A percentile compares a stretch with the other conserved stretches of the same genome.
Evolutionary conservation across 805 yeast genomes (phyloP).

Genomic region (Candida methanosorbosa): DNA sequence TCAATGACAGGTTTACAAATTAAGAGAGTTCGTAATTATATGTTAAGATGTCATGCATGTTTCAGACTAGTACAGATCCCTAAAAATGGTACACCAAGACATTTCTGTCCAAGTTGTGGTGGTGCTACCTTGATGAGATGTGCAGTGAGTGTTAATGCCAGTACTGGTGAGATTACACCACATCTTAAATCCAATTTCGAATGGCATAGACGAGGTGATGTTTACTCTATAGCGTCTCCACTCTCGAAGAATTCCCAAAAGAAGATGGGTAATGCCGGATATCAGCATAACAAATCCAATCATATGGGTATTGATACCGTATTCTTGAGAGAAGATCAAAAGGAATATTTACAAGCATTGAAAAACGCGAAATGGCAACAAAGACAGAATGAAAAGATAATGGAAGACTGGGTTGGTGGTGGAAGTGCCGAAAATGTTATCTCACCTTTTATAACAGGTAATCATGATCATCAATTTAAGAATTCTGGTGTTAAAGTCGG

Average conservation of each 20-base stretch:
- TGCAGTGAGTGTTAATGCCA: constrained; percentile 75
- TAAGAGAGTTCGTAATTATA: constrained; percentile 77
- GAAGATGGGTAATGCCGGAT: constrained; percentile 70
- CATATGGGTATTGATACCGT: constrained; percentile 30
- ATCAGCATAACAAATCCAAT: constrained; percentile 57
- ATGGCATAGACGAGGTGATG: constrained; percentile 87
- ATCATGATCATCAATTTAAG: constrained; percentile 33
- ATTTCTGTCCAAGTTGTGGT: constrained; percentile 94
- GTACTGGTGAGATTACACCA: constrained; percentile 76
- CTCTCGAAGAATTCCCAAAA: constrained; percentile 67
- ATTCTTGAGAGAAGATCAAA: constrained; percentile 84
- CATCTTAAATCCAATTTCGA: constrained; percentile 87
- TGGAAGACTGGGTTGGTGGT: constrained; percentile 91
- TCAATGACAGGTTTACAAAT: constrained; percentile 77
- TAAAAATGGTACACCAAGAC: constrained; percentile 65
- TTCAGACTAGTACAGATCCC: constrained; percentile 76
- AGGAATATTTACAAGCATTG: constrained; percentile 81
- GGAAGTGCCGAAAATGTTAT: constrained; percentile 80
- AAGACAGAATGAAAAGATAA: constrained; percentile 74
- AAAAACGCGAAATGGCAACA: constrained; percentile 85
- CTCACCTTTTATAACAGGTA: constrained; percentile 77
- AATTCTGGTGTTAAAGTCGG: constrained; percentile 75
- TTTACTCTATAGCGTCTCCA: constrained; percentile 80
- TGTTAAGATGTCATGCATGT: constrained; percentile 97
- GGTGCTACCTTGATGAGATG: constrained; percentile 86